phyloP scores from a whole-genome alignment of 768 basidiomycete species.

The Butyriboletus loyo region DNA sequence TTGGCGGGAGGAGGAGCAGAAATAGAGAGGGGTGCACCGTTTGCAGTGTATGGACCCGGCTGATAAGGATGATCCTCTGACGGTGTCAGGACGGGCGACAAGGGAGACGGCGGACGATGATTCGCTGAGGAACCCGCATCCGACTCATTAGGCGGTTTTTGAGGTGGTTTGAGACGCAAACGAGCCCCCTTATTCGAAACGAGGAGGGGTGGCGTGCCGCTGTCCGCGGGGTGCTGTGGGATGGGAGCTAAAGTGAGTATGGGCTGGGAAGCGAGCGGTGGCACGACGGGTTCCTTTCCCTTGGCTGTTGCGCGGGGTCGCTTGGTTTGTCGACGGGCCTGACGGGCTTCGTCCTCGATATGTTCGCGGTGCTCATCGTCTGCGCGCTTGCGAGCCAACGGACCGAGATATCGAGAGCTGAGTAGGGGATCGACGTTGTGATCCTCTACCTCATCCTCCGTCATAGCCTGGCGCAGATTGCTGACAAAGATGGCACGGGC shows the following conservation, averaged over 20 bases:
- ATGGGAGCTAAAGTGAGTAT: constrained; percentile 26
- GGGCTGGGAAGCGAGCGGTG: constrained; percentile 23
- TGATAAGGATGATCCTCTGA: constrained; percentile 33
- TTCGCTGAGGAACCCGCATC: constrained; percentile 18
- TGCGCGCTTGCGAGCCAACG: constrained; percentile 41
- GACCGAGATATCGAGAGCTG: constrained; percentile 44
- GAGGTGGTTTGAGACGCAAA: constrained; percentile 48
- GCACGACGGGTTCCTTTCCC: constrained; percentile 34
- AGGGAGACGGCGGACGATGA: constrained; percentile 26
- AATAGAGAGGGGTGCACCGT: constrained; percentile 20
- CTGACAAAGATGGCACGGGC: constrained; percentile 43
- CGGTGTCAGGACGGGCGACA: constrained; percentile 35
- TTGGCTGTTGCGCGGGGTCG: constrained; percentile 36
- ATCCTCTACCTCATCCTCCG: constrained; percentile 44
- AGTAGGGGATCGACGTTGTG: constrained; percentile 45
- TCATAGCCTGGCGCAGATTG: constrained; percentile 48
- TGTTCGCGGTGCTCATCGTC: constrained; percentile 43
- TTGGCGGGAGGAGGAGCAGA: constrained; percentile 13
- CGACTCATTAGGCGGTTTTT: constrained; percentile 25
- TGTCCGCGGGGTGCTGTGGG: constrained; percentile 18
- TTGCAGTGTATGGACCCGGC: constrained; percentile 20
- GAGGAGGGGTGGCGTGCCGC: constrained; percentile 30
- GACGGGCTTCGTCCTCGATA: constrained; percentile 46
- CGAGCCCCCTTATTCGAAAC: constrained; percentile 48
- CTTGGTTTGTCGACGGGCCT: constrained; percentile 35